Evolutionary conservation across 768 basidiomycete species (phyloP), one percentile per base, ranked within the genome.

Genomic region (Termitomyces sp.): DNA sequence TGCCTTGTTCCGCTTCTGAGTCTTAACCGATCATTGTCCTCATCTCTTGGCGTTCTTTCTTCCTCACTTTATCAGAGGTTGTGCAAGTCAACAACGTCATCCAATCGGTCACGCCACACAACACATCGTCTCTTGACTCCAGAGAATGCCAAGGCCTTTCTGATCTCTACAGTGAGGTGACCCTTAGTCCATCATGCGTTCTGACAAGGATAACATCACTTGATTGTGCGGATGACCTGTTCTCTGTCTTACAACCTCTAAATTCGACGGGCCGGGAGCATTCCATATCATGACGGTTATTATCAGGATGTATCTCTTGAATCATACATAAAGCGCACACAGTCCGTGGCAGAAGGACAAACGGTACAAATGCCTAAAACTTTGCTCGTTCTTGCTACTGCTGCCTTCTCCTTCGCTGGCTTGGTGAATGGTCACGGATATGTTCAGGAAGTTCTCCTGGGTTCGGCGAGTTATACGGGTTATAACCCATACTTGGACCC

Each of bases 401-500:
- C 56, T n/a, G 22, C 60, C 15, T 52, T 57, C 23, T 47, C 48
- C 20, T 33, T 65, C 18, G 41, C 60, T 47, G 46, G 23, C 15
- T 60, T 44, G 32, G 67, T 67, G 7, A 53, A 58, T 25, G 66
- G 59, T 10, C 75, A 75, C 52, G 73, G 74, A 49, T 75, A 75
- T 57, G 72, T 75, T 31, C 68, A 73, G 48, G 67, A 72, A 53
- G 61, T 73, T 18, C 68, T 66, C 25, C 55, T 72, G n/a, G 72
- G 70, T 9, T 64, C 68, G 10, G 64, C 61, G 2, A 65, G 63
- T 12, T 70, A 72, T 41, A 66, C 71, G 5, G 75, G 74, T 4
- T 74, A 70, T 40, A 61, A 71, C 32, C 73, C 73, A 5, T 72
- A 74, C 64, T 42, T 59, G 12, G 73, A 74, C 50, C 71, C 70